Base-by-base conservation (phyloP, 2,329 filamentous ascomycete species). In the Leptographium wingfieldii region DNA sequence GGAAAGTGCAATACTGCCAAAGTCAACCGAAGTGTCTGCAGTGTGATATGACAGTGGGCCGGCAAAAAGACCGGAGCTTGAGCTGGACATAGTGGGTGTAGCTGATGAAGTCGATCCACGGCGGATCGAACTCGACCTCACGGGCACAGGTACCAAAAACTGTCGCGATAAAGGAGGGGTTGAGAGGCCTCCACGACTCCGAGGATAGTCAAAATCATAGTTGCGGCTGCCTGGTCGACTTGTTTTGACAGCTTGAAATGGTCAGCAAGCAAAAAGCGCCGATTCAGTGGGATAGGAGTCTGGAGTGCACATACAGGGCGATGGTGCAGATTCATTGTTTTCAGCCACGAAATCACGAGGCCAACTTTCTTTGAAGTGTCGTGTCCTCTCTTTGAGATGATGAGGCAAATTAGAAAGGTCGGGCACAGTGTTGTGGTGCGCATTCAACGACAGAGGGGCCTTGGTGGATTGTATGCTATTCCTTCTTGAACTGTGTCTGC, bases 291-390 rank as follows among this genome's bases (percentile, higher is more conserved):
- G 40, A 19, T 19, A 19, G 2, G 12, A 19, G 16, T 43, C 40
- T 43, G 40, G 40, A 19, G 43, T 3, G 10, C 48, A 68, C 68
- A 67, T 61, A 69, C 68, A 65, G 59, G 67, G 67, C 43, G 65
- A 66, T 31, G 67, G 65, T 2, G 61, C 61, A 7, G 57, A 59
- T 4, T 60, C 63, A 3, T 55, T 38, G 25, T 64, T 56, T 3
- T 52, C 29, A 12, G 19, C 25, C 33, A 38, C 6, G 3, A 35
- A 2, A n/a, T 57, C 61, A 27, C 54, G 55, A 27, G 46, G 48
- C 63, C 61, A 63, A 49, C 57, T 55, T 7, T 58, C 46, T 19
- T 57, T 61, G 48, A 57, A 56, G 10, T 48, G 53, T 3, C 12
- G 43, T 3, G 51, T 53, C 19, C 31, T 49, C n/a, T 62, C 62